Evolutionary conservation across 164 flowering plant genomes (phyloP).

Genomic region (Buxus sempervirens): DNA sequence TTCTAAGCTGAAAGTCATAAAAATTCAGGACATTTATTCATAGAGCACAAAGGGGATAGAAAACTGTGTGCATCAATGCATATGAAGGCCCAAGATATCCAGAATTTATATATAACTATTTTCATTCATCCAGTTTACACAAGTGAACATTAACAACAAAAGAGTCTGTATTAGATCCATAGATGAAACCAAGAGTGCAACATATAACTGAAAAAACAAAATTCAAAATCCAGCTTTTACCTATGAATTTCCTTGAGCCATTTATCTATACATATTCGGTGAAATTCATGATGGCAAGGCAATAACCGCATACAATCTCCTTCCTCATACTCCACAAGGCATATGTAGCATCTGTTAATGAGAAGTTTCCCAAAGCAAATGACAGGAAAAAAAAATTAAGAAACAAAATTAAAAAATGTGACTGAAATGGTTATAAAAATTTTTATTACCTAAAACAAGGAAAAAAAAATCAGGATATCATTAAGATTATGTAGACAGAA

Average conservation of each 20-base stretch:
- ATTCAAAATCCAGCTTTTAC: slow-evolving; percentile 26
- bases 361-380: slow-evolving; percentile 7
- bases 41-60: no score
- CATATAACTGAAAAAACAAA: not conserved
- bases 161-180: not conserved
- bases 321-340: slow-evolving; percentile 94
- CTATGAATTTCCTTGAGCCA: slow-evolving; percentile 98
- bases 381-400: slow-evolving; percentile 6
- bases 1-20: no score
- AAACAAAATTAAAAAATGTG: not conserved
- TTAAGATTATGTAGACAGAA: no score
- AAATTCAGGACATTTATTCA: no score
- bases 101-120: not conserved
- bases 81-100: not conserved
- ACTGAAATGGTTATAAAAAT: not conserved
- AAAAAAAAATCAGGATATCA: no score
- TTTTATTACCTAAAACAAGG: not conserved
- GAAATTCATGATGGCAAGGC: slow-evolving; percentile 93
- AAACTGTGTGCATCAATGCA: no score
- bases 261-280: slow-evolving; percentile 73
- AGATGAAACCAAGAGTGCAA: not conserved
- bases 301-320: slow-evolving; percentile 71
- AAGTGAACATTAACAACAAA: not conserved
- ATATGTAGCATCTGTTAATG: slow-evolving; percentile 74
- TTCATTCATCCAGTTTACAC: not conserved